phyloP scores from a whole-genome alignment of 768 basidiomycete species.

The Serpula lacrymans region DNA sequence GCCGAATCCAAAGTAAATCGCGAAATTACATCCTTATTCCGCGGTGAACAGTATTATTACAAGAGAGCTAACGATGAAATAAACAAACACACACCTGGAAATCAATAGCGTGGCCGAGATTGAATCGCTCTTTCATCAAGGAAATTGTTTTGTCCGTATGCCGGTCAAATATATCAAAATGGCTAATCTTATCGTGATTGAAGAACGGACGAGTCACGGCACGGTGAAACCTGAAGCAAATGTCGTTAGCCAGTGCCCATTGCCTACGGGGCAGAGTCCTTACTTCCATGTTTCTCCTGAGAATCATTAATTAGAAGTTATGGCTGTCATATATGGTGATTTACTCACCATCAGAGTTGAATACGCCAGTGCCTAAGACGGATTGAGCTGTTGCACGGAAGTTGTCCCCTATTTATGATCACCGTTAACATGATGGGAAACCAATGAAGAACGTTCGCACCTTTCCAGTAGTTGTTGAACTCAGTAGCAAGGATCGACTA shows the following conservation, averaged over 20 bases:
- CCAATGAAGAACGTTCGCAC: constrained; percentile 14
- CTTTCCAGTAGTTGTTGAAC: constrained; percentile 43
- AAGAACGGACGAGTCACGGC: constrained; percentile 72
- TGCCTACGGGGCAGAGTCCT: constrained; percentile 9
- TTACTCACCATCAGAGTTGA: constrained; percentile 48
- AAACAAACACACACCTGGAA: constrained; percentile 49
- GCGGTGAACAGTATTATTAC: too few species aligned
- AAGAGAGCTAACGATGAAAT: too few species aligned
- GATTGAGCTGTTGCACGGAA: constrained; percentile 27
- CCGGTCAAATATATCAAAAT: constrained; percentile 60
- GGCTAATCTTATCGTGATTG: constrained; percentile 53
- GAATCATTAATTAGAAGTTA: constrained; percentile 3
- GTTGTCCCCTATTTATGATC: constrained; percentile 23
- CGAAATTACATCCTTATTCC: constrained; percentile 43
- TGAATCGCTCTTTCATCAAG: constrained; percentile 41
- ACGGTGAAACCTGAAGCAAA: constrained; percentile 52
- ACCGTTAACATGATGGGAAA: not conserved
- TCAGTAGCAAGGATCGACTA: constrained; percentile 42
- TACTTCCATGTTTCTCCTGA: constrained; percentile 73
- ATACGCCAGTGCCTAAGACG: constrained; percentile 51
- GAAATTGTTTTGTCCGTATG: constrained; percentile 48
- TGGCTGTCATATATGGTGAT: not conserved
- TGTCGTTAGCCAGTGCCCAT: not conserved
- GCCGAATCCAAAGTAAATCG: constrained; percentile 54
- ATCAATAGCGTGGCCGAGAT: constrained; percentile 49